phyloP scores from a whole-genome alignment of 1,284 basidiomycete species.

The Fistulina hepatica region DNA sequence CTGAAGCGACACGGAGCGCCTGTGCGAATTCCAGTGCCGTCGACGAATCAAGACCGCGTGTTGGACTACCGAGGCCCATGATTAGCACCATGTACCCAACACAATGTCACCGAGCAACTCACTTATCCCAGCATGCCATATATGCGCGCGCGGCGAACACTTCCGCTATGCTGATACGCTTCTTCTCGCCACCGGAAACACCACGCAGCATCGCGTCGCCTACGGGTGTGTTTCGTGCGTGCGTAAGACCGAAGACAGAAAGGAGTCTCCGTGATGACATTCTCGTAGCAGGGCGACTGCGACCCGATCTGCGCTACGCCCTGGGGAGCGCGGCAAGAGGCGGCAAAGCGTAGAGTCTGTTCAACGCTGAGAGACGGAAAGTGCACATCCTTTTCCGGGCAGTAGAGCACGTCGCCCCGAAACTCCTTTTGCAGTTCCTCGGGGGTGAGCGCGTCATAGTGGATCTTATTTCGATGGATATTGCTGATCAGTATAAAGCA shows the following conservation, averaged over 20 bases:
- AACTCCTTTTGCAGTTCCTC: slow-evolving; percentile 36
- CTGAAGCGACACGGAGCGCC: slow-evolving; percentile 31
- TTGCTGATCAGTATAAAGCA: too few species aligned
- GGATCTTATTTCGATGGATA: slow-evolving; percentile 46
- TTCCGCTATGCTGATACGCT: slow-evolving; percentile 71
- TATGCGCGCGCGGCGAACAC: slow-evolving; percentile 47
- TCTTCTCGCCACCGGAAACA: slow-evolving; percentile 72
- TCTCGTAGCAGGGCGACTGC: slow-evolving; percentile 31
- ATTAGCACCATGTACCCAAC: too few species aligned
- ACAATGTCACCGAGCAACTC: slow-evolving; percentile 14
- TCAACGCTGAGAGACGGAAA: slow-evolving; percentile 61
- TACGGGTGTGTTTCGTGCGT: slow-evolving; percentile 46
- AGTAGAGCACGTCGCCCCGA: slow-evolving; percentile 52
- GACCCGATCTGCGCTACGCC: slow-evolving; percentile 26
- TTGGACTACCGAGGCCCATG: too few species aligned
- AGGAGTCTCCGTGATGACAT: slow-evolving; percentile 38
- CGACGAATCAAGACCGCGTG: slow-evolving; percentile 53
- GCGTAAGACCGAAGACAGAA: slow-evolving; percentile 59
- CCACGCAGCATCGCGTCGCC: slow-evolving; percentile 65
- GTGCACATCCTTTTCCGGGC: slow-evolving; percentile 57
- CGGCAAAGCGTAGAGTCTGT: slow-evolving; percentile 49
- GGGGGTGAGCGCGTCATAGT: slow-evolving; percentile 52
- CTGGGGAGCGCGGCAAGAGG: slow-evolving; percentile 42
- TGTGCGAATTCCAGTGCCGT: slow-evolving; percentile 59
- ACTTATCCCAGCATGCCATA: slow-evolving; percentile 69